Base-by-base conservation (phyloP, 805 yeast genomes). In the Ogataea angusta region DNA sequence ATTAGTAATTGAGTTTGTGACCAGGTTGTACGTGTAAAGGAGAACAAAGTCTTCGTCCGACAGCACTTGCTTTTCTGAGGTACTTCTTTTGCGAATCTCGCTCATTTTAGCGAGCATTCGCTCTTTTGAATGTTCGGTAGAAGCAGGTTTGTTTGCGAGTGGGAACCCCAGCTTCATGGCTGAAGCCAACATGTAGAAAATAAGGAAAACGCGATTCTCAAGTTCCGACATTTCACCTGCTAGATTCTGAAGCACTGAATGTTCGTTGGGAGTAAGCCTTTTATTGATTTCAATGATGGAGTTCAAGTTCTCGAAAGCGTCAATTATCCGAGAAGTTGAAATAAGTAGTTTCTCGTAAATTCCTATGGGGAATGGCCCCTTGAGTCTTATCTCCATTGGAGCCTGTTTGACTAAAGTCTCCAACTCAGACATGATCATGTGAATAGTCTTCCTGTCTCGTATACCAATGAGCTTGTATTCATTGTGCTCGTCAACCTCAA, bases 101-200 rank as follows among this genome's bases (percentile, higher is more conserved):
- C 75, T 78, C 47, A 85, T 65, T 50, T 83, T 85, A 33, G 69
- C 74, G 47, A 85, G 67, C 67, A 86, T 68, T 24, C 89, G 61
- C 46, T 81, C 86, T 50, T 80, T 76, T 0, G 93, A 82, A 55
- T 82, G 85, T 30, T 76, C 85, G 0, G 88, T 82, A 0, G 86
- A 79, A 0, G 93, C 91, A 1, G 90, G 82, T 49, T 80, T 80
- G 17, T 73, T 76, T 0, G 95, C 95, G 17, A 86, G 56, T 2
- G 95, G 95, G 42, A 85, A 77, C 3, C 89, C 88, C 8, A 86
- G 64, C 30, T 78, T 73, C 66, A 86, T 68, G 0, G 95, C 84
- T 9, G 91, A 79, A 2, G 95, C 80, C 12, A 82, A 64, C 82
- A 81, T 80, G 64, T 87, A 87, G 57, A 86, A 86, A 6, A 83